Conservation (phyloP, 495 filamentous ascomycete species). For the Clohesyomyces aquaticus region DNA sequence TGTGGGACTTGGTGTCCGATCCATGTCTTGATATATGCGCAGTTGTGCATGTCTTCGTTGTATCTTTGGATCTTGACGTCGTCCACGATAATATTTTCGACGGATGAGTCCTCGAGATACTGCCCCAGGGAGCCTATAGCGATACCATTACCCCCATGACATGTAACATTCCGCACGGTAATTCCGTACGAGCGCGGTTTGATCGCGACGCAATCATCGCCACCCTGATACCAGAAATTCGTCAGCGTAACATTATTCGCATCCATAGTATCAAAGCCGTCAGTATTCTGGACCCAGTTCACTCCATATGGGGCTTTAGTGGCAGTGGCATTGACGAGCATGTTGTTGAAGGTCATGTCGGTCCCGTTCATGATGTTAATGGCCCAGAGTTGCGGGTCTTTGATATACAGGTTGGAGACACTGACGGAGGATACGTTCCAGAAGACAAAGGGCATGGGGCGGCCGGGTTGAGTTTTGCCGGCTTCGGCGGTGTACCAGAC, state of each 20-base stretch:
- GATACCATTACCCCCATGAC: slow-evolving; percentile 60
- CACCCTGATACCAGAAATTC: slow-evolving; percentile 63
- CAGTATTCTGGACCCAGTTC: slow-evolving; percentile 65
- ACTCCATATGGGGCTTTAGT: slow-evolving; percentile 55
- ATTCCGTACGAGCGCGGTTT: slow-evolving; percentile 62
- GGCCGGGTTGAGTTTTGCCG: slow-evolving; percentile 52
- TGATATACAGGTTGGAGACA: slow-evolving; percentile 59
- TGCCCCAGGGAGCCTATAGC: slow-evolving; percentile 62
- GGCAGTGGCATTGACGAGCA: slow-evolving; percentile 56
- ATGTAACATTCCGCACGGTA: slow-evolving; percentile 56
- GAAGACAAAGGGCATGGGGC: slow-evolving; percentile 64
- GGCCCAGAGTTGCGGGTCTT: slow-evolving; percentile 58
- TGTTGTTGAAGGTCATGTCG: slow-evolving; percentile 58
- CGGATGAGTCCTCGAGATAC: slow-evolving; percentile 60
- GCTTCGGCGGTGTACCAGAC: slow-evolving; percentile 52
- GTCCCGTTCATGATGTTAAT: slow-evolving; percentile 65
- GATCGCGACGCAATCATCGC: slow-evolving; percentile 63
- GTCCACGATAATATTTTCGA: slow-evolving; percentile 53
- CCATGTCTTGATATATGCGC: slow-evolving; percentile 65
- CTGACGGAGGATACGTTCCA: slow-evolving; percentile 62
- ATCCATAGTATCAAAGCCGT: slow-evolving; percentile 65
- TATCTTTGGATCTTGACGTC: slow-evolving; percentile 53
- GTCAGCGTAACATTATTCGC: slow-evolving; percentile 54
- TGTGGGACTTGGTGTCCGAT: slow-evolving; percentile 54
- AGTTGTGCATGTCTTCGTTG: slow-evolving; percentile 52